Percentiles rank a stretch among this genome's conserved stretches.
These are phyloP conservation scores for Lachnellula suecica DNA, from an alignment of 2,329 filamentous ascomycete species.

Conservation along the genomic window DNA sequence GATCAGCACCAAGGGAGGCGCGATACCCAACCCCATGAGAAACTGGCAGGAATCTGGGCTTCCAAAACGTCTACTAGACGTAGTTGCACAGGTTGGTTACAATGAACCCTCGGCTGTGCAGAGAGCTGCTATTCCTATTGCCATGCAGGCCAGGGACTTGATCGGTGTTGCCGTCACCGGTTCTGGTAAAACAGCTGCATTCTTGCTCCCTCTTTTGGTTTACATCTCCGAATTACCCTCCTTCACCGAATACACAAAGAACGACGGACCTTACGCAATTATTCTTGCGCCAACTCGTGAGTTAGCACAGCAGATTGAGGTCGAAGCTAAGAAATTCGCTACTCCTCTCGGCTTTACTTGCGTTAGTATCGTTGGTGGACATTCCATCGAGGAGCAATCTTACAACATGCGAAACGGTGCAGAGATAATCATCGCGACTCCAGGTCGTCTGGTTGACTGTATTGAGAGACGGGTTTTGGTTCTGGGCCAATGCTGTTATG, in stretches of 20 bases:
- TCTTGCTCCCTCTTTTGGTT: conserved; percentile 85
- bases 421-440: conserved; percentile 98
- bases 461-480: conserved; percentile 92
- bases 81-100: conserved; percentile 85
- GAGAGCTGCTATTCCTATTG: conserved; percentile 91
- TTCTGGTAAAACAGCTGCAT: conserved; percentile 97
- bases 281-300: conserved; percentile 96
- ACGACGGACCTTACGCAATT: conserved; percentile 95
- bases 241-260: conserved; percentile 81
- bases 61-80: conserved; percentile 73
- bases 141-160: conserved; percentile 87
- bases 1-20: conserved; percentile 89
- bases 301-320: conserved; percentile 94
- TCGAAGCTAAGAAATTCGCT: conserved; percentile 91
- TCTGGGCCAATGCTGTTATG: conserved; percentile 93
- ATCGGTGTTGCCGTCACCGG: conserved; percentile 97
- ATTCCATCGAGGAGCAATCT: conserved; percentile 90
- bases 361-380: conserved; percentile 96
- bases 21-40: conserved; percentile 94
- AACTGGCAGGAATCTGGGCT: conserved; percentile 85
- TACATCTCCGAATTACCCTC: conserved; percentile 92
- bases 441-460: conserved; percentile 93
- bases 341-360: conserved; percentile 87
- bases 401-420: conserved; percentile 88
- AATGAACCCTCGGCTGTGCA: conserved; percentile 90